Base-by-base conservation (phyloP, 805 yeast genomes). In the Candida arabinofermentans region DNA sequence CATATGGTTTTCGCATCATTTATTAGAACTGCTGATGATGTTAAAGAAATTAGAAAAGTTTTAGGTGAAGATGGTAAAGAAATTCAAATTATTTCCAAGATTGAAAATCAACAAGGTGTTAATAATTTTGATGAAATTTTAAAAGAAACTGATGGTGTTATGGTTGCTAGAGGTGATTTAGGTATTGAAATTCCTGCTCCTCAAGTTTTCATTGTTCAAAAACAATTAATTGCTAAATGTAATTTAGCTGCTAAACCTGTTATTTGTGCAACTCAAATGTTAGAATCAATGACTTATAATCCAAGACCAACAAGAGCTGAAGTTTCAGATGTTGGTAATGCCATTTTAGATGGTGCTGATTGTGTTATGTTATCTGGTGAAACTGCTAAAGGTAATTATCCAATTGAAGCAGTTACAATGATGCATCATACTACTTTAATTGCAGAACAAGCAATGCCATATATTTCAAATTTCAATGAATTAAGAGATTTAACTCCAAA, bases 281-380 rank as follows among this genome's bases (percentile, higher is more conserved):
- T 93, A 70, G 99, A 93, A 75, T 88, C 97, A 47, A 93, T 93
- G 99, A 93, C 98, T 48, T 88, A 85, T 75, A 93, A 93, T 85
- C 99, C 99, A 70, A 86, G 99, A 74, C 99, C 99, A 72, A 93
- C 99, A 67, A 86, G 99, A 77, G 99, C 99, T 57, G 99, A 93
- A 76, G 99, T 93, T 48, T 84, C 96, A 43, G 99, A 93, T 70
- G 99, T 93, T 52, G 99, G 99, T 74, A 93, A 93, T 72, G 99
- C 99, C 59, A 86, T 93, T 55, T 79, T 93, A 66, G 99, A 93
- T 65, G 99, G 99, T 74, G 97, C 98, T 62, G 99, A 93, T 77
- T 93, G 99, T 86, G 98, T 93, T 67, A 93, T 93, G 99, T 81
- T 93, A 68, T 86, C 96, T 44, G 99, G 99, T 69, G 99, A 93